These are phyloP conservation scores for Diaporthe australafricana DNA, from an alignment of 2,329 filamentous ascomycete species.

Conservation along the genomic window DNA sequence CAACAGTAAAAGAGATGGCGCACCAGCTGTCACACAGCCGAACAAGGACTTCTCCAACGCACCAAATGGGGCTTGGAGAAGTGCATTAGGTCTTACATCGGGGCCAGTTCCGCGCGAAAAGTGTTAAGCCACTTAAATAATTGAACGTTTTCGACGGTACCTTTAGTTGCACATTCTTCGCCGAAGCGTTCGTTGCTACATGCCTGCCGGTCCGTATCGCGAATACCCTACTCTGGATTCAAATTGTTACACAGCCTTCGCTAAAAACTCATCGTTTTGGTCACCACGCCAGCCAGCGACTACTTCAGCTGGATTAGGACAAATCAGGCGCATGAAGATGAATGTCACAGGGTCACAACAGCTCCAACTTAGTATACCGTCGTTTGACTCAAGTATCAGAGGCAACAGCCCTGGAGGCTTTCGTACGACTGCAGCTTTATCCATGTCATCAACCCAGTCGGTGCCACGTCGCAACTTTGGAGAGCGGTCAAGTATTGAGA, in stretches of 20 bases:
- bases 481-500: neutral
- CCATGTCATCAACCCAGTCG: neutral
- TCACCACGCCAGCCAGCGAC: neutral
- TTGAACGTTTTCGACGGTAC: neutral
- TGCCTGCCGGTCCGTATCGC: too few species aligned
- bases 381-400: too few species aligned
- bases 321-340: neutral
- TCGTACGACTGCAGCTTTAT: neutral
- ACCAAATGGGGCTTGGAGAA: neutral
- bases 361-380: too few species aligned
- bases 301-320: neutral
- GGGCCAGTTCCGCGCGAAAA: neutral
- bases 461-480: neutral
- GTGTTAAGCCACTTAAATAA: neutral
- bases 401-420: too few species aligned
- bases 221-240: too few species aligned
- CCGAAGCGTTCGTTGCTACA: neutral
- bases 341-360: neutral
- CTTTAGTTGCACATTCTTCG: neutral
- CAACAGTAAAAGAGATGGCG: neutral
- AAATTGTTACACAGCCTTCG: neutral
- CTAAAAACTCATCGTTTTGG: neutral
- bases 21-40: neutral
- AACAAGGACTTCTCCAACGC: neutral
- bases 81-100: slow-evolving; percentile 14